Evolutionary conservation across 257 asterid species (phyloP).

Genomic region (Petrea volubilis): DNA sequence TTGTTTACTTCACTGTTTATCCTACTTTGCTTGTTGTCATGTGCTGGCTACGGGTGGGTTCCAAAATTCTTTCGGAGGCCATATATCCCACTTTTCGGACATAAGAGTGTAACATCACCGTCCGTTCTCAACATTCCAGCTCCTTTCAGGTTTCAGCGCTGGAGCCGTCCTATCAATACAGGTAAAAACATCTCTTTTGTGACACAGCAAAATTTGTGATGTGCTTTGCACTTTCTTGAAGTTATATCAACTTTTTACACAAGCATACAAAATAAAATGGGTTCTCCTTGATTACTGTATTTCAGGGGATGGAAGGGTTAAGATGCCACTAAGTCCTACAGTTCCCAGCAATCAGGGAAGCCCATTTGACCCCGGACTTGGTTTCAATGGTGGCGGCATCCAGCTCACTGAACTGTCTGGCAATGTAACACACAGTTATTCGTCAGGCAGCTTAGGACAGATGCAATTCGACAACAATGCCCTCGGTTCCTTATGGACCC

Average conservation of each 20-base stretch:
- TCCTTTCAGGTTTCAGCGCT: constrained; percentile 56
- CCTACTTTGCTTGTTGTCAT: constrained; percentile 46
- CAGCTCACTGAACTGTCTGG: constrained; percentile 53
- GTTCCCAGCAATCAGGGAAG: constrained; percentile 39
- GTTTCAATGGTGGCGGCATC: constrained; percentile 36
- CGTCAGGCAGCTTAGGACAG: constrained; percentile 60
- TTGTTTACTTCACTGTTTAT: constrained; percentile 47
- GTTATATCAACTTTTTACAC: background rate
- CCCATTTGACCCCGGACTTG: constrained; percentile 39
- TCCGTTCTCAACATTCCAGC: constrained; percentile 46
- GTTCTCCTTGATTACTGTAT: too few species aligned
- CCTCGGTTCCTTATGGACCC: constrained; percentile 46
- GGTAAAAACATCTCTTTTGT: constrained; percentile 32
- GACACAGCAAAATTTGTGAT: background rate
- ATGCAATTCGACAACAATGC: constrained; percentile 42
- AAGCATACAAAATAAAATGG: too few species aligned
- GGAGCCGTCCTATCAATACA: constrained; percentile 60
- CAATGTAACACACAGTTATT: constrained; percentile 61
- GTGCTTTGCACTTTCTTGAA: background rate
- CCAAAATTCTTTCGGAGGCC: constrained; percentile 49
- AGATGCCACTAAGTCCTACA: constrained; percentile 73
- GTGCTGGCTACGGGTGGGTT: constrained; percentile 42
- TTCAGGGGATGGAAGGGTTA: constrained; percentile 66
- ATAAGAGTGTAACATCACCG: constrained; percentile 41
- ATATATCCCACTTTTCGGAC: constrained; percentile 62